phyloP scores from a whole-genome alignment of 257 asterid species.

The Lycium ferocissimum region DNA sequence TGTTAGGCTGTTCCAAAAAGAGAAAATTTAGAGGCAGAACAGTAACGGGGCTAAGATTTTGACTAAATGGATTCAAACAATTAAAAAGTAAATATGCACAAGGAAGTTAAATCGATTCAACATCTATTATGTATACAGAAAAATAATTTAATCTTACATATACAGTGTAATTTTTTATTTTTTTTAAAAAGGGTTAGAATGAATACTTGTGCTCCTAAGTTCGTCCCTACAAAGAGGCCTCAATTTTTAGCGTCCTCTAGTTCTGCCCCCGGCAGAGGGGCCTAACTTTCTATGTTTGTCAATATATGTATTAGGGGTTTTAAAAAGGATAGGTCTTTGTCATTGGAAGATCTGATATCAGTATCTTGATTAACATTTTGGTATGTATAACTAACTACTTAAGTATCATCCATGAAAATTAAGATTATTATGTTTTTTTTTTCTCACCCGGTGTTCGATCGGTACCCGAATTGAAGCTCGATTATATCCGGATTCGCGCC shows the following conservation, averaged over 20 bases:
- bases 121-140: neutral
- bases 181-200: neutral
- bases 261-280: neutral
- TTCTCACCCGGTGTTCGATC: no score
- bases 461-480: no score
- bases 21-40: neutral
- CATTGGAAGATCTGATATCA: neutral
- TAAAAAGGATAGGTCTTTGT: constrained; percentile 9
- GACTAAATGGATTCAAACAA: neutral
- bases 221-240: neutral
- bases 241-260: neutral
- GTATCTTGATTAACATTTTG: neutral
- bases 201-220: neutral
- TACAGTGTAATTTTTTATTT: neutral
- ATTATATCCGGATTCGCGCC: no score
- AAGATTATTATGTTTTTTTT: neutral
- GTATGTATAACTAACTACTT: neutral
- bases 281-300: neutral
- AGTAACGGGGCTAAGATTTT: neutral
- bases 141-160: neutral
- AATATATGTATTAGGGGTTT: neutral
- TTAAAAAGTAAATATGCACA: neutral
- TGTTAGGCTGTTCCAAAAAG: neutral
- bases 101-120: neutral
- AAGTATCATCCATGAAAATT: neutral